Evolutionary conservation across 495 filamentous ascomycete species (phyloP), one percentile per base, ranked within the genome.

Genomic region (Aspergillus conjunctus): DNA sequence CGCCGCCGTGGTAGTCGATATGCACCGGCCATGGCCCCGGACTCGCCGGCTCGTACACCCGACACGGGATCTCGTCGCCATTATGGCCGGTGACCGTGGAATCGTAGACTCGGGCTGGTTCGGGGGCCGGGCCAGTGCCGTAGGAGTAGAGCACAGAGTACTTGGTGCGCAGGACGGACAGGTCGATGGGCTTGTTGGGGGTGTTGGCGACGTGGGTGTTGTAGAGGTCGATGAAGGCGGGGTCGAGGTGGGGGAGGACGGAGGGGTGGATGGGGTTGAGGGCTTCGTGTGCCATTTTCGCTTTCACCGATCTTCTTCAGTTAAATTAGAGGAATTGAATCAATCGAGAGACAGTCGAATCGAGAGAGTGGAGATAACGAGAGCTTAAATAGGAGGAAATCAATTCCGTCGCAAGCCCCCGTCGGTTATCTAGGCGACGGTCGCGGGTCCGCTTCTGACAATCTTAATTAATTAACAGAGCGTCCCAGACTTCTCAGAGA

Each of bases 1-100:
- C 62, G 60, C 59, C 65, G 63, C 80, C 80, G 49, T 83, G 79
- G 34, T 75, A 81, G 48, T 83, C 80, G 14, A 83, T 54, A 52
- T 83, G 79, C 0, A 79, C 71, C 2, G 77, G 73, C 59, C 78
- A 80, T 8, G 79, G 79, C 0, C 78, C 79, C 0, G 70, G 55
- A 59, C 59, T 66, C 55, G 33, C 70, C 3, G 80, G 79, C 48
- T 79, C 71, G 34, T 83, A 83, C 0, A 79, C 72, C 11, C 75
- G 70, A 10, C 78, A 71, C 11, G 73, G 64, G 48, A 83, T 68
- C 54, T 53, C 58, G n/a, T 70, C 61, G 17, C 75, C 77, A 52
- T 83, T 77, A 39, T 75, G 64, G 11, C 73, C 81, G 6, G 62
- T 60, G 0, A 79, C 62, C 30, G 69, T 59, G 22, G 66, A 45